Percentiles rank a stretch among this genome's conserved stretches.
phyloP scores from a whole-genome alignment of 2,329 filamentous ascomycete genomes.

The Elsinoe ampelina region DNA sequence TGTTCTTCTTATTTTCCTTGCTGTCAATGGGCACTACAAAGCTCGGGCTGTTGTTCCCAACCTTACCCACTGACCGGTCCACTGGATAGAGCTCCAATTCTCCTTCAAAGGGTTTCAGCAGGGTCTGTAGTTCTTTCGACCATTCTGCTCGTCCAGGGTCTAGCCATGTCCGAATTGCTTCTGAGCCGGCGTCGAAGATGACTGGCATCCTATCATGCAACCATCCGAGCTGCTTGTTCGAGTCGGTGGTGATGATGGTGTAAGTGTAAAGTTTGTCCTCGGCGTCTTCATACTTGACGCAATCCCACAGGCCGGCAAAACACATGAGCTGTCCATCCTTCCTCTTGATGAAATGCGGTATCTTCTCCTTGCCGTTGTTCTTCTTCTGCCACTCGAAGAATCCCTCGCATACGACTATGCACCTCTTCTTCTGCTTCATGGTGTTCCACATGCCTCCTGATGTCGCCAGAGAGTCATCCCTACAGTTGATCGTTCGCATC shows the following conservation, averaged over 20 bases:
- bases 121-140: slow-evolving; percentile 65
- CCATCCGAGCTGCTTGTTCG: slow-evolving; percentile 73
- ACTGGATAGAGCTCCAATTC: slow-evolving; percentile 81
- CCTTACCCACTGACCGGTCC: slow-evolving; percentile 81
- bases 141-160: slow-evolving; percentile 64
- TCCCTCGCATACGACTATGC: slow-evolving; percentile 78
- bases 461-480: slow-evolving; percentile 72
- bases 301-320: slow-evolving; percentile 88
- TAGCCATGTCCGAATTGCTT: slow-evolving; percentile 64
- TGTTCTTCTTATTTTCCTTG: slow-evolving; percentile 83
- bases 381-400: slow-evolving; percentile 96
- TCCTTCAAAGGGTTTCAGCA: slow-evolving; percentile 70
- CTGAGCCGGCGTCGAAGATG: slow-evolving; percentile 67
- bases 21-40: slow-evolving; percentile 79
- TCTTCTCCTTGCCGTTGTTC: slow-evolving; percentile 63
- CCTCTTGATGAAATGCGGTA: slow-evolving; percentile 75
- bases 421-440: slow-evolving; percentile 85
- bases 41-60: slow-evolving; percentile 76
- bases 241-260: slow-evolving; percentile 84
- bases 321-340: slow-evolving; percentile 78
- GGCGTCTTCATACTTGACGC: slow-evolving; percentile 64
- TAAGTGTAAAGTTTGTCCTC: slow-evolving; percentile 74
- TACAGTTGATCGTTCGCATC: slow-evolving; percentile 89
- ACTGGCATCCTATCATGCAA: slow-evolving; percentile 95
- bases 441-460: slow-evolving; percentile 79